Percentiles rank a stretch among this genome's conserved stretches.
Evolutionary conservation across 345 rosid species (phyloP).

Genomic region (Fremontodendron californicum): DNA sequence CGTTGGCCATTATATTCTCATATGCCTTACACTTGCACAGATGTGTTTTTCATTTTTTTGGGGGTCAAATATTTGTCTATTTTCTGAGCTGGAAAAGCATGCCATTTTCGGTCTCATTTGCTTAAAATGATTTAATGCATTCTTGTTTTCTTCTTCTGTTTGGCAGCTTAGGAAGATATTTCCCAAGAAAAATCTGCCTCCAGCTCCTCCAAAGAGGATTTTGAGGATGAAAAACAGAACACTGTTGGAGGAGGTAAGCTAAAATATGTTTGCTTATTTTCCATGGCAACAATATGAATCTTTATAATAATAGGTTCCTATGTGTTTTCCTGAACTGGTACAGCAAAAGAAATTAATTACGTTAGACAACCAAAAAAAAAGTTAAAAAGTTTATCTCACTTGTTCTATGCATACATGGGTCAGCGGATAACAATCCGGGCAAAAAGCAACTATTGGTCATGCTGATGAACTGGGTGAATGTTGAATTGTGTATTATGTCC

Average conservation of each 20-base stretch:
- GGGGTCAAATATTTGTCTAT: not conserved
- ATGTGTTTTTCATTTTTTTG: not conserved
- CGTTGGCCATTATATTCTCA: not conserved
- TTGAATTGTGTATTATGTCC: not conserved
- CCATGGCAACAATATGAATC: not conserved
- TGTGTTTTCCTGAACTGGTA: not conserved
- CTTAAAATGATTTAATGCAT: conserved; percentile 9
- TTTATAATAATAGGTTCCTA: not conserved
- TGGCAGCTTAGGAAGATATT: conserved; percentile 68
- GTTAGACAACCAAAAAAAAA: not conserved
- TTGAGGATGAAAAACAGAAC: conserved; percentile 50
- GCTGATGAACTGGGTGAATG: not conserved
- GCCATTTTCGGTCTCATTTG: not conserved
- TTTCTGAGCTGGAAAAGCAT: not conserved
- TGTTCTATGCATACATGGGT: not conserved
- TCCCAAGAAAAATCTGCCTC: conserved; percentile 65
- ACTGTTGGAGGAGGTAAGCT: conserved; percentile 72
- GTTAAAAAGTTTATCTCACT: not conserved
- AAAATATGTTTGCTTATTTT: conserved; percentile 4
- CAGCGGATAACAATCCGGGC: not conserved
- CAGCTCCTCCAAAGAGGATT: conserved; percentile 71
- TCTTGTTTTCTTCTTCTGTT: conserved; percentile 14
- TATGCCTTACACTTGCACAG: not conserved
- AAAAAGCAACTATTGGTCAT: not conserved
- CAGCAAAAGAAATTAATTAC: not conserved